Percentiles rank a stretch among this genome's conserved stretches.
These are phyloP conservation scores for Akanthomyces dipterigenus DNA, from an alignment of 2,329 filamentous ascomycete species.

Conservation along the genomic window DNA sequence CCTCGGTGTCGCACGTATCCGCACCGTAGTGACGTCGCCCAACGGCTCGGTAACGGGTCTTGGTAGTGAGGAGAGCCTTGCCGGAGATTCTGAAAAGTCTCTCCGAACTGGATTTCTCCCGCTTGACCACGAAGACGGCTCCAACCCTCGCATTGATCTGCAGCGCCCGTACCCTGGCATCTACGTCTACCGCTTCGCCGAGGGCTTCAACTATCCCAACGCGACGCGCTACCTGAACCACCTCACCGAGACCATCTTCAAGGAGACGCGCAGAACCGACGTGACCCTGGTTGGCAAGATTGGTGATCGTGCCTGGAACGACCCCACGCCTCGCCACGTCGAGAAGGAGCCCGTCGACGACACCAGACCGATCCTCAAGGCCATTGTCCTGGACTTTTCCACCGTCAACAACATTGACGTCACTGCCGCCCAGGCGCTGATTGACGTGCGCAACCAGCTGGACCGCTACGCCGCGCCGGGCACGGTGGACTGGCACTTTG, in stretches of 20 bases:
- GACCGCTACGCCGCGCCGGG: constrained; percentile 43
- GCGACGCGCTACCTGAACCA: constrained; percentile 83
- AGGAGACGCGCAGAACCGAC: constrained; percentile 39
- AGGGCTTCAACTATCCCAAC: constrained; percentile 95
- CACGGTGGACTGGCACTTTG: constrained; percentile 44
- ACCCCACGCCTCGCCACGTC: constrained; percentile 36
- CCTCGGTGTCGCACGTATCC: constrained; percentile 47
- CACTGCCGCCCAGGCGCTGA: constrained; percentile 46
- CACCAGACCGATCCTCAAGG: constrained; percentile 42
- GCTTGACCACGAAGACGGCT: constrained; percentile 79
- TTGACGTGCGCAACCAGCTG: constrained; percentile 47
- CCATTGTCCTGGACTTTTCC: constrained; percentile 50
- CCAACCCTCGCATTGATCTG: constrained; percentile 77
- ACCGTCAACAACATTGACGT: constrained; percentile 50
- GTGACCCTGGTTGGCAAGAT: constrained; percentile 37
- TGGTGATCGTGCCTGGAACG: constrained; percentile 53
- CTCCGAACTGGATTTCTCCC: constrained; percentile 78
- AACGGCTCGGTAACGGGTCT: constrained; percentile 12
- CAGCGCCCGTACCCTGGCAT: constrained; percentile 81
- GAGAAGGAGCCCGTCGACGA: constrained; percentile 25
- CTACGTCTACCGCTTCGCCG: constrained; percentile 91
- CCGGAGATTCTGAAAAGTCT: constrained; percentile 37
- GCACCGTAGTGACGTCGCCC: constrained; percentile 10
- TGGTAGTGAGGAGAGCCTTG: constrained; percentile 33
- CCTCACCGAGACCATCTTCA: constrained; percentile 48